phyloP scores from a whole-genome alignment of 352 stramenopile genomes.

The Halophytophthora batemanensis region DNA sequence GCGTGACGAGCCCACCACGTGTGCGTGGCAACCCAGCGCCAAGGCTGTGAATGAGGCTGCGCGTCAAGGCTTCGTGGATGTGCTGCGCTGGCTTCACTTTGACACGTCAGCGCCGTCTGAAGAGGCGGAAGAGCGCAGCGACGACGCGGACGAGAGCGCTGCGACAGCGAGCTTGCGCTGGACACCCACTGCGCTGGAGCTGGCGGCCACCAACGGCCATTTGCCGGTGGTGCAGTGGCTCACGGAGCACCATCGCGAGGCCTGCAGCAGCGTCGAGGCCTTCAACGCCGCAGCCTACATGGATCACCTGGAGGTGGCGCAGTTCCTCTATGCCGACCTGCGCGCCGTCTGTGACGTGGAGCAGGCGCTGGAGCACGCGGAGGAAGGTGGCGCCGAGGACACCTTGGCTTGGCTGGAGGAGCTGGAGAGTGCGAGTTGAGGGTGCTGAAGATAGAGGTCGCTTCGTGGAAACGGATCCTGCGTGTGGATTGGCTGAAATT shows the following conservation, averaged over 20 bases:
- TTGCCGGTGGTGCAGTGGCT: constrained; percentile 61
- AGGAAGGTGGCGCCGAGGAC: constrained; percentile 63
- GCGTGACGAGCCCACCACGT: constrained; percentile 30
- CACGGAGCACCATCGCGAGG: constrained; percentile 40
- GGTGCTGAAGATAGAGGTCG: constrained; percentile 26
- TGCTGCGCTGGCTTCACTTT: constrained; percentile 55
- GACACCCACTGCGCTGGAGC: constrained; percentile 52
- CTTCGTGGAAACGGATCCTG: constrained; percentile 1
- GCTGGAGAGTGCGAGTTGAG: constrained; percentile 11
- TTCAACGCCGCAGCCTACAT: constrained; percentile 73
- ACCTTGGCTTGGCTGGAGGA: constrained; percentile 55
- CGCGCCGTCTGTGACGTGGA: constrained; percentile 45
- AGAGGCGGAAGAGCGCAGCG: constrained; percentile 8
- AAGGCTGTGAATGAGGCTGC: constrained; percentile 59
- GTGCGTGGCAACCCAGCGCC: constrained; percentile 46
- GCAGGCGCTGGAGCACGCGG: constrained; percentile 57
- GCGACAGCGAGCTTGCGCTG: constrained; percentile 27
- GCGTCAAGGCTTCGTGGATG: constrained; percentile 44
- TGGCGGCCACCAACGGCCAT: constrained; percentile 62
- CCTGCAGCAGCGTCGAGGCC: constrained; percentile 46
- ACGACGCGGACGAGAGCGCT: constrained; percentile 14
- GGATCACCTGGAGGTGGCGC: constrained; percentile 59
- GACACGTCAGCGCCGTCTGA: neutral
- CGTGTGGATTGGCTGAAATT: constrained; percentile 20
- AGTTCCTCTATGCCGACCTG: constrained; percentile 44